These are phyloP conservation scores for Clavariopsis aquatica DNA, from an alignment of 495 filamentous ascomycete genomes.

Conservation along the genomic window DNA sequence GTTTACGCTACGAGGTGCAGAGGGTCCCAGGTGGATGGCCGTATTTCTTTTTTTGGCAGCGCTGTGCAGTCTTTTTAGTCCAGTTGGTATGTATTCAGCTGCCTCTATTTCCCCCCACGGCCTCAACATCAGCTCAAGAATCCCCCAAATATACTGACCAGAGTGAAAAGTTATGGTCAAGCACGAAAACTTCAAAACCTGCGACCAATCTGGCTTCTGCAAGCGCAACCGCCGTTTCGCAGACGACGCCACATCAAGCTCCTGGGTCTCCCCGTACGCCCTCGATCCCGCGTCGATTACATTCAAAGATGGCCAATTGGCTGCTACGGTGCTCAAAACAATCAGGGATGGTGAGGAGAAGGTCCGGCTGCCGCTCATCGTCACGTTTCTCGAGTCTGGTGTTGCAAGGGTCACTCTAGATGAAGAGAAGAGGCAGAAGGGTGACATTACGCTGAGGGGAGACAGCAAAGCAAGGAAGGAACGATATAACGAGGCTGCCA, in stretches of 20 bases:
- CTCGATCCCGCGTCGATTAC: slow-evolving; percentile 68
- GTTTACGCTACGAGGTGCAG: slow-evolving; percentile 1
- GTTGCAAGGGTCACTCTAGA: slow-evolving; percentile 83
- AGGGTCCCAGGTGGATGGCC: slow-evolving; percentile 34
- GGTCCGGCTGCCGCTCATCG: slow-evolving; percentile 75
- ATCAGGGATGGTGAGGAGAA: slow-evolving; percentile 61
- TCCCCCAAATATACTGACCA: slow-evolving; percentile 3
- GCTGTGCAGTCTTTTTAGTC: slow-evolving; percentile 40
- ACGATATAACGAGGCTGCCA: slow-evolving; percentile 85
- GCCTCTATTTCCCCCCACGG: neutral
- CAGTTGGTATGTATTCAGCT: slow-evolving; percentile 39
- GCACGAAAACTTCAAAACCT: slow-evolving; percentile 94
- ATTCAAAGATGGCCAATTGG: slow-evolving; percentile 77
- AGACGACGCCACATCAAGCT: slow-evolving; percentile 66
- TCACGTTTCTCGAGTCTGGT: slow-evolving; percentile 87
- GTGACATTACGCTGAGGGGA: slow-evolving; percentile 83
- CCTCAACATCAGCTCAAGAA: neutral
- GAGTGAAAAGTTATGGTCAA: slow-evolving; percentile 71
- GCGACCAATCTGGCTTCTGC: slow-evolving; percentile 92
- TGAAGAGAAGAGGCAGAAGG: slow-evolving; percentile 84
- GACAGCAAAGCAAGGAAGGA: slow-evolving; percentile 84
- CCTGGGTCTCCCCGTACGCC: slow-evolving; percentile 81
- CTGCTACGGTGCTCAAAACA: slow-evolving; percentile 76
- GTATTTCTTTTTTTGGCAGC: slow-evolving; percentile 34
- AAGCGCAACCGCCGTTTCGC: slow-evolving; percentile 89